Evolutionary conservation across 352 stramenopile species (phyloP).

Genomic region (Phytophthora aleatoria): DNA sequence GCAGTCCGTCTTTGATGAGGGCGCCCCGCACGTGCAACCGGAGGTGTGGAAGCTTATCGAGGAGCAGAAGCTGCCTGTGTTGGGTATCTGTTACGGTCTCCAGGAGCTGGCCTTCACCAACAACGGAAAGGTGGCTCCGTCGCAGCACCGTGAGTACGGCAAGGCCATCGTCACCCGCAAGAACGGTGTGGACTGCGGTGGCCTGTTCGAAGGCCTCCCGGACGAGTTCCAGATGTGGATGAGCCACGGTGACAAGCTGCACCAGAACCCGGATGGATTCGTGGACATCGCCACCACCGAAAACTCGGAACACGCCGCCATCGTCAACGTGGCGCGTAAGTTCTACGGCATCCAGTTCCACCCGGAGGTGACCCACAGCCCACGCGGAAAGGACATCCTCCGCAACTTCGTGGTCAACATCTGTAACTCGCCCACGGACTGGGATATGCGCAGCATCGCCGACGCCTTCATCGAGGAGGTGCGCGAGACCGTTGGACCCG

Average conservation of each 20-base stretch:
- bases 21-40: slow-evolving; percentile 92
- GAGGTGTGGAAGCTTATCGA: slow-evolving; percentile 98
- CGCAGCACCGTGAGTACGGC: slow-evolving; percentile 97
- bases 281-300: slow-evolving; percentile 86
- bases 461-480: slow-evolving; percentile 91
- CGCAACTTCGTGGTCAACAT: slow-evolving; percentile 98
- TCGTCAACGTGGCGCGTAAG: slow-evolving; percentile 93
- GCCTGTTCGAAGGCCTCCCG: slow-evolving; percentile 91
- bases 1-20: slow-evolving; percentile 96
- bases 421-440: slow-evolving; percentile 94
- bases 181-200: slow-evolving; percentile 53
- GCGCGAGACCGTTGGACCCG: slow-evolving; percentile 90
- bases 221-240: slow-evolving; percentile 99
- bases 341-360: slow-evolving; percentile 99
- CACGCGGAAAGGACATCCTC: slow-evolving; percentile 94
- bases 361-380: slow-evolving; percentile 97
- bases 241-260: slow-evolving; percentile 99
- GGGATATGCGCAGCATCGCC: slow-evolving; percentile 97
- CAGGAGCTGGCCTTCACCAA: slow-evolving; percentile 96
- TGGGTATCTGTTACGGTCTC: slow-evolving; percentile 98
- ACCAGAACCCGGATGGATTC: slow-evolving; percentile 92
- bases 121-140: slow-evolving; percentile 93
- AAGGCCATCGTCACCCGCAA: slow-evolving; percentile 93
- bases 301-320: slow-evolving; percentile 94
- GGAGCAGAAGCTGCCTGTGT: slow-evolving; percentile 94